Evolutionary conservation across 768 basidiomycete genomes (phyloP), one percentile per base, ranked within the genome.

Genomic region (Psilocybe cyanescens): DNA sequence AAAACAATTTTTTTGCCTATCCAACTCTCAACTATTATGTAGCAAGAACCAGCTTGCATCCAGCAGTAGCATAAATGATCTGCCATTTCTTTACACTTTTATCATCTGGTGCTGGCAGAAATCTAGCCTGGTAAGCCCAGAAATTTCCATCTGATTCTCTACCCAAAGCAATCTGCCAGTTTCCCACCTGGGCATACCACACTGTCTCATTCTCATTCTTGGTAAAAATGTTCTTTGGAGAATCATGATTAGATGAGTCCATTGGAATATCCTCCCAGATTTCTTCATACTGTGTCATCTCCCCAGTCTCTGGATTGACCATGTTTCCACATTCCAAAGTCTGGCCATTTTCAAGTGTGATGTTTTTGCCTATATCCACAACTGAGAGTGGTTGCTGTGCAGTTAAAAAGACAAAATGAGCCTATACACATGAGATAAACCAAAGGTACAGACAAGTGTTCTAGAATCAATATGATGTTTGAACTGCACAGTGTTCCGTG

Each of bases 401-500:
- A 52, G 6, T 31, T 7, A 7, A 35, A 17, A 31, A 28, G 28
- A 5, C 11, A 11, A 35, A 16, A 31, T 55, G 30, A 31, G 5
- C n/a, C 24, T 33, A 19, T 49, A 28, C 24, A 24, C 24, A 8
- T 19, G 19, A 37, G 7, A 49, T 24, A 58, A 41, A 48, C 29
- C 30, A 28, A 24, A 53, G 37, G 28, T 9, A 29, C 59, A 53
- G 3, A 65, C 64, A 28, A 39, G 35, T 31, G 64, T 65, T 16
- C 64, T 58, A 6, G 64, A 65, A 33, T 65, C 64, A 56, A 65
- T 61, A 12, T 47, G 53, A 46, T 65, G 64, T 48, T 45, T 46
- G 45, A 65, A 65, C 33, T 58, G 45, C 47, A 65, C 64, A 16
- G 31, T 48, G n/a, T 50, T 29, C 39, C 51, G 53, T 9, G 60